Evolutionary conservation across 2,329 filamentous ascomycete genomes (phyloP).

Genomic region (Cladophialophora carrionii): DNA sequence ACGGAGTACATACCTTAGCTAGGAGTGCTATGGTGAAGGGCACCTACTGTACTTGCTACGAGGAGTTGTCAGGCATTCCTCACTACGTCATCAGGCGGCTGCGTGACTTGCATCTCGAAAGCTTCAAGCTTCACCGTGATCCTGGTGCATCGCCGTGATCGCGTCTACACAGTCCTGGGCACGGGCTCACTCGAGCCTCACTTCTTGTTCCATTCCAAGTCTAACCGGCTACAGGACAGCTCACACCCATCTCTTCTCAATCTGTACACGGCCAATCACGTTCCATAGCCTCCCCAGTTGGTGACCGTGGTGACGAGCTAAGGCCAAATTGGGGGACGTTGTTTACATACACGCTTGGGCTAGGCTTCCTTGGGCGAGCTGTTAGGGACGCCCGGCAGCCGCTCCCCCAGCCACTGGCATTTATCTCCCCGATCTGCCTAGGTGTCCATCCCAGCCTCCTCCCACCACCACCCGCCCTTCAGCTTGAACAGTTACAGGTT

Average conservation of each 20-base stretch:
- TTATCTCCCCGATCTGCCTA: conserved; percentile 17
- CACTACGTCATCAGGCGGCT: neutral
- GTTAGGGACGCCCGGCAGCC: neutral
- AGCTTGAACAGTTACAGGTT: conserved; percentile 4
- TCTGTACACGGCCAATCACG: conserved; percentile 11
- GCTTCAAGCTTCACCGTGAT: neutral
- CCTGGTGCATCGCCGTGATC: neutral
- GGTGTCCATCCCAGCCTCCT: conserved; percentile 23
- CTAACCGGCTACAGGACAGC: neutral
- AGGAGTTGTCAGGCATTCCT: no score
- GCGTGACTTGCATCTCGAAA: neutral
- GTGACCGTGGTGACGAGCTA: conserved; percentile 13
- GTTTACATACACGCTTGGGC: conserved; percentile 22
- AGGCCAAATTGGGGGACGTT: conserved; percentile 15
- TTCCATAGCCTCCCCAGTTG: conserved; percentile 1
- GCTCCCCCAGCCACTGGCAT: conserved; percentile 30
- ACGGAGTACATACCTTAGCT: no score
- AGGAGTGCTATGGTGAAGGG: no score
- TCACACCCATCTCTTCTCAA: conserved; percentile 5
- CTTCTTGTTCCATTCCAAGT: neutral
- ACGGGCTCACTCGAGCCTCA: neutral
- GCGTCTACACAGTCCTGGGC: no score
- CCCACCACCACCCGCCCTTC: conserved; percentile 13
- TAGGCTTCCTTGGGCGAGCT: conserved; percentile 1
- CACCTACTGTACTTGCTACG: no score